Conservation (phyloP, 1,284 basidiomycete species). For the Naganishia cerealis region DNA sequence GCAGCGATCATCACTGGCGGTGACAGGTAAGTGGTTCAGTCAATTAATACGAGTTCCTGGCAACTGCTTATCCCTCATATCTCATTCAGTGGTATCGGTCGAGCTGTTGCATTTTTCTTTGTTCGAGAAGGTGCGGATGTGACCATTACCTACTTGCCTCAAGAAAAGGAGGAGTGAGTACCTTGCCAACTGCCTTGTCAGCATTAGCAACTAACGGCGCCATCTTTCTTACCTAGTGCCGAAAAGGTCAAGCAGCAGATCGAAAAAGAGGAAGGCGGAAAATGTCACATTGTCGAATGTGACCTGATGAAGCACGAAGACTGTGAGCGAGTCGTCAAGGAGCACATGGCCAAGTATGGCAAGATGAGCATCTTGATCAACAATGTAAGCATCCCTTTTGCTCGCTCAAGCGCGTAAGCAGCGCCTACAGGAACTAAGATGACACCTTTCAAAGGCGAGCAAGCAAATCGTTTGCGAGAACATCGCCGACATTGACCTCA, state of each 20-base stretch:
- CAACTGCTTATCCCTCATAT: conserved; percentile 46
- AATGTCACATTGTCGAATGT: conserved; percentile 47
- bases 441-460: conserved; percentile 16
- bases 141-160: conserved; percentile 65
- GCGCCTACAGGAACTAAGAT: not conserved
- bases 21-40: not conserved
- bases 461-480: conserved; percentile 53
- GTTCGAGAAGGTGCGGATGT: conserved; percentile 67
- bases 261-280: conserved; percentile 55
- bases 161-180: conserved; percentile 62
- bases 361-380: conserved; percentile 63
- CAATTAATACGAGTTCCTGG: conserved; percentile 32
- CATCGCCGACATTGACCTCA: conserved; percentile 59
- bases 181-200: not conserved
- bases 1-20: conserved; percentile 60
- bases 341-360: conserved; percentile 60
- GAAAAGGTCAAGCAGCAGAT: conserved; percentile 58
- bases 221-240: conserved; percentile 40
- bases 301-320: conserved; percentile 60
- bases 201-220: conserved; percentile 10
- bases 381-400: conserved; percentile 57
- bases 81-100: conserved; percentile 63
- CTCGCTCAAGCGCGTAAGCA: not conserved
- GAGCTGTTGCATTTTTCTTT: conserved; percentile 63
- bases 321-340: conserved; percentile 56